These are phyloP conservation scores for Lanmaoa pseudosensibilis DNA, from an alignment of 768 basidiomycete species.

Conservation along the genomic window DNA sequence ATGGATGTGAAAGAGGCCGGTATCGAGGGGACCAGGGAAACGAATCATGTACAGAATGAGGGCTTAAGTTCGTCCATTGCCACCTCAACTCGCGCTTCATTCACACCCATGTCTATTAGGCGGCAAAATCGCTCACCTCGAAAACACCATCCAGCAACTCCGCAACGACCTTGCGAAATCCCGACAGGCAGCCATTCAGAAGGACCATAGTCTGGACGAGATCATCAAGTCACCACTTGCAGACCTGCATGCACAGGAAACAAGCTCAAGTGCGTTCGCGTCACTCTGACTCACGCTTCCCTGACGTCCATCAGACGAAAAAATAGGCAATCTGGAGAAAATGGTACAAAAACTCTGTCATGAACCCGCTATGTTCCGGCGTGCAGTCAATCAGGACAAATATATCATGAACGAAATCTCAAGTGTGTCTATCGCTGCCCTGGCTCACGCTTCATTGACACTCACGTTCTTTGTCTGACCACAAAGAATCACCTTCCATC, in stretches of 20 bases:
- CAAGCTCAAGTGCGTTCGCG: neutral
- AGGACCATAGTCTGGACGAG: neutral
- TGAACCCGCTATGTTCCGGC: neutral
- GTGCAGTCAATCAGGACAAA: neutral
- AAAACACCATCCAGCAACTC: too few relatives aligned
- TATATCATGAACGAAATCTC: too few relatives aligned
- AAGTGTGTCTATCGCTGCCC: neutral
- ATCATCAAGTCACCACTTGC: neutral
- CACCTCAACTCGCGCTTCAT: too few relatives aligned
- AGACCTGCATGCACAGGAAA: neutral
- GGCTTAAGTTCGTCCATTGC: too few relatives aligned
- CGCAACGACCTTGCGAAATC: neutral
- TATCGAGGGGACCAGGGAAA: too few relatives aligned
- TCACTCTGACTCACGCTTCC: neutral
- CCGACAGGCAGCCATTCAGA: neutral
- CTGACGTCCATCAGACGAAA: neutral
- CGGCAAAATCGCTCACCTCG: too few relatives aligned
- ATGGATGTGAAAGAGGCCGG: too few relatives aligned
- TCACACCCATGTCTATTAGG: too few relatives aligned
- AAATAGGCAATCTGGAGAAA: neutral
- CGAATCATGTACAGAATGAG: too few relatives aligned
- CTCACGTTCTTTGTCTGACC: too few relatives aligned
- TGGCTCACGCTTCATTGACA: neutral
- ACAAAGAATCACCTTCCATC: too few relatives aligned
- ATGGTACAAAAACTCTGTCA: neutral